Evolutionary conservation across 208 protist species (phyloP), one percentile per base, ranked within the genome.

Genomic region (Angomonas ambiguus): DNA sequence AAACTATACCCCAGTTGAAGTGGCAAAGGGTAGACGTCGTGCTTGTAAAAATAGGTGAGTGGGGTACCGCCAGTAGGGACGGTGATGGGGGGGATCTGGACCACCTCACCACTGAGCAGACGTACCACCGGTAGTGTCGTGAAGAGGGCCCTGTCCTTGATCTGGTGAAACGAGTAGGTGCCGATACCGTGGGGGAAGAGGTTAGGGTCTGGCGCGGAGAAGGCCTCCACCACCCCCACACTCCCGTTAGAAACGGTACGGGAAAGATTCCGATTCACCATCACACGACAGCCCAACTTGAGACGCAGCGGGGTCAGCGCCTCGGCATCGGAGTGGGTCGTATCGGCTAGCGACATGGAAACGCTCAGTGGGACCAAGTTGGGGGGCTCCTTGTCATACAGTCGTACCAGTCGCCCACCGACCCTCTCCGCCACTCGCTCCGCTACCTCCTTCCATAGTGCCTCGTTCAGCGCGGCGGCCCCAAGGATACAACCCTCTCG

Each of bases 1-100:
- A 97, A 97, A 62, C 69, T 86, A 66, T 95, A 97, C 27, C 85
- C 92, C 35, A 97, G 77, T 73, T 93, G 85, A 32, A 97, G 63
- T 25, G 92, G 92, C 25, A 96, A 58, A 11, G 76, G 62, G 67
- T 79, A 77, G 13, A 95, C 77, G 32, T 92, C 88, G 53, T 93
- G 85, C 16, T 78, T 82, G 77, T 93, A 97, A 75, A 82, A 97
- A 69, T 84, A 89, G 11, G 81, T 92, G 38, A 74, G 62, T 45
- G 82, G 75, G 1, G 77, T 87, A 33, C 92, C 92, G 10, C 88
- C 92, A 13, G 91, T 38, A 35, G 75, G 60, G 18, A 82, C 41
- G 18, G 78, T 65, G 24, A 91, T 53, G 0, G 87, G 89, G 20
- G 89, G 88, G 1, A 97, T 74, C 76, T 93, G 88, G 41, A 93